A percentile compares a stretch with the other conserved stretches of the same genome.
Evolutionary conservation across 495 filamentous ascomycete genomes (phyloP).

Genomic region (Neurospora sp.): DNA sequence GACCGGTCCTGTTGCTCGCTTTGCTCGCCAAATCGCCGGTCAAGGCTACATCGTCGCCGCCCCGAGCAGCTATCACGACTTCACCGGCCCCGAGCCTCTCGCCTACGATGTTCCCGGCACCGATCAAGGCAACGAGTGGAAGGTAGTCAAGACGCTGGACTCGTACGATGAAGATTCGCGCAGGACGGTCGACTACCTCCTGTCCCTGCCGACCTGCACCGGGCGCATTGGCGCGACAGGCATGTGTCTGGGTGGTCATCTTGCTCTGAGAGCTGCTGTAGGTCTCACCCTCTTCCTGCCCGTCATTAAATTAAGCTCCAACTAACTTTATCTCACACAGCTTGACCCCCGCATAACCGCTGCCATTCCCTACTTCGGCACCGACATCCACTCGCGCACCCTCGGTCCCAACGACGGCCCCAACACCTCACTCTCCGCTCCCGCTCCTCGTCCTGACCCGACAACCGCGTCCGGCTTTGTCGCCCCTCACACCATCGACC

Average conservation of each 20-base stretch:
- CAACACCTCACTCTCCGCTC: slow-evolving; percentile 22
- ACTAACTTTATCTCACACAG: slow-evolving; percentile 6
- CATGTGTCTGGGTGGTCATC: slow-evolving; percentile 93
- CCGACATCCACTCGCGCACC: slow-evolving; percentile 73
- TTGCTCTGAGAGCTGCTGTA: slow-evolving; percentile 70
- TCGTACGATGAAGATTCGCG: slow-evolving; percentile 85
- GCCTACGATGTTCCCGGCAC: slow-evolving; percentile 84
- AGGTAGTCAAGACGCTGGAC: slow-evolving; percentile 73
- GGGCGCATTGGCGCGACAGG: slow-evolving; percentile 80
- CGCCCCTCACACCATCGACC: slow-evolving; percentile 36
- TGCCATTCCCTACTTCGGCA: slow-evolving; percentile 83
- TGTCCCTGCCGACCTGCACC: slow-evolving; percentile 69
- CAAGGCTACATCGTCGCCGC: slow-evolving; percentile 92
- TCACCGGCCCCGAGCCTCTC: slow-evolving; percentile 74
- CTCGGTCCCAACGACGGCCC: slow-evolving; percentile 44
- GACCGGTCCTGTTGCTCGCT: slow-evolving; percentile 83
- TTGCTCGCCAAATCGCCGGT: slow-evolving; percentile 84
- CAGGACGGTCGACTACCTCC: slow-evolving; percentile 62
- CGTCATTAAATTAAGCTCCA: neutral
- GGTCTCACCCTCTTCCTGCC: neutral
- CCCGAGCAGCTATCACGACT: slow-evolving; percentile 88
- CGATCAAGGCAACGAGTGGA: slow-evolving; percentile 77
- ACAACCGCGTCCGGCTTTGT: neutral
- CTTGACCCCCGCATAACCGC: slow-evolving; percentile 68
- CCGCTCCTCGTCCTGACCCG: slow-evolving; percentile 5